Evolutionary conservation across 2,329 filamentous ascomycete genomes (phyloP), one percentile per base, ranked within the genome.

Genomic region (Juglanconis oblonga): DNA sequence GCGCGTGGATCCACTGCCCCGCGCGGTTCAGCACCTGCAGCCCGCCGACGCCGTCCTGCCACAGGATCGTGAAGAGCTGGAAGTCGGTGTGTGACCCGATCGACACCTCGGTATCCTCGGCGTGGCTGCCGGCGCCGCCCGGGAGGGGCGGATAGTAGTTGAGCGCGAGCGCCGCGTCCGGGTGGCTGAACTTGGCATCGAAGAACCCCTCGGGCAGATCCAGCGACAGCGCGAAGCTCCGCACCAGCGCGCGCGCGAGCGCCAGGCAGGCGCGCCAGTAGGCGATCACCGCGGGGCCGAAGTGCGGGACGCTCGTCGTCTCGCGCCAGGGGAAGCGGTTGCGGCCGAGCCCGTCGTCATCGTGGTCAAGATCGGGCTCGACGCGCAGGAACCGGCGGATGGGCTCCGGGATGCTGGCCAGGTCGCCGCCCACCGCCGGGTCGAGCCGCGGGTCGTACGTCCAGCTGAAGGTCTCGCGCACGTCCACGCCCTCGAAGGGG

Each of bases 31-130:
- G 67, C 0, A 81, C 77, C 63, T 81, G 71, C 10, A 82, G 69
- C 0, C 77, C 79, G 5, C 75, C 74, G 17, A 71, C 64, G 3
- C 67, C 63, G 57, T 80, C 77, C 59, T 81, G 79, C 64, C 77
- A 73, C 3, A 82, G 70, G 5, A 81, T 71, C 1, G 78, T 82
- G 57, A 84, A 79, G 36, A 81, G 72, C 51, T 81, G 79, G 52
- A 82, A 79, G 66, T 83, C 82, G 0, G 81, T 84, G 64, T 82
- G 82, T 14, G 77, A 80, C 9, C 81, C 80, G 42, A 80, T 75
- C 5, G 77, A 76, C 32, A 79, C 74, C 35, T 69, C 68, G 1
- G 24, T 64, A 57, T 40, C 5, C 8, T n/a, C 32, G 31, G 13
- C 5, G 69, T 62, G 35, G 63, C 54, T 29, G 63, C 64, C n/a